Conservation (phyloP, 2,329 filamentous ascomycete genomes). For the Aureobasidium namibiae region DNA sequence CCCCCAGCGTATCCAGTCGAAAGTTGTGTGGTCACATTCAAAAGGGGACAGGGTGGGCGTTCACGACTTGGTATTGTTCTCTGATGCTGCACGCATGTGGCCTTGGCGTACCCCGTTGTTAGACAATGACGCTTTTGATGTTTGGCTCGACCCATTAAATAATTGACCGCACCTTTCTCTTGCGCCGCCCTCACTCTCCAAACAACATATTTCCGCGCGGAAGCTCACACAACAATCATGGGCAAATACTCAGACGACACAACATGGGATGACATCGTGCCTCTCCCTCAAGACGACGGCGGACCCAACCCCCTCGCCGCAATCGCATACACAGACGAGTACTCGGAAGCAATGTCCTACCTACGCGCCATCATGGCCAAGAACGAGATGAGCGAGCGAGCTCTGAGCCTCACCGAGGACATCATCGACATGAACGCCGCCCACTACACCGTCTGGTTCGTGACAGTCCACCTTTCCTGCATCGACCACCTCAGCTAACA, state of each 20-base stretch:
- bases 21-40: neutral
- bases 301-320: slow-evolving; percentile 68
- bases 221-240: slow-evolving; percentile 23
- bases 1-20: too few species aligned
- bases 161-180: neutral
- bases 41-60: neutral
- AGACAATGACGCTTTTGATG: slow-evolving; percentile 10
- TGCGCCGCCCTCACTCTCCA: neutral
- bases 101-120: neutral
- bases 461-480: too few species aligned
- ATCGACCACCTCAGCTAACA: too few species aligned
- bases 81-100: neutral
- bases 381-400: slow-evolving; percentile 74
- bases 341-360: slow-evolving; percentile 87
- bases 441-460: slow-evolving; percentile 91
- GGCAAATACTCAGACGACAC: slow-evolving; percentile 56
- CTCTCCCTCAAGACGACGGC: slow-evolving; percentile 77
- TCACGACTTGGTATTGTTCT: slow-evolving; percentile 5
- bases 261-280: slow-evolving; percentile 74
- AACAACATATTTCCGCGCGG: too few species aligned
- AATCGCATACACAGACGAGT: slow-evolving; percentile 85
- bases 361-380: slow-evolving; percentile 86
- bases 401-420: slow-evolving; percentile 73
- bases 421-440: slow-evolving; percentile 91
- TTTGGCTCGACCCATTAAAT: neutral